Percentiles rank a stretch among this genome's conserved stretches.
Conservation (phyloP, 2,329 filamentous ascomycete species). For the Annulohypoxylon truncatum region DNA sequence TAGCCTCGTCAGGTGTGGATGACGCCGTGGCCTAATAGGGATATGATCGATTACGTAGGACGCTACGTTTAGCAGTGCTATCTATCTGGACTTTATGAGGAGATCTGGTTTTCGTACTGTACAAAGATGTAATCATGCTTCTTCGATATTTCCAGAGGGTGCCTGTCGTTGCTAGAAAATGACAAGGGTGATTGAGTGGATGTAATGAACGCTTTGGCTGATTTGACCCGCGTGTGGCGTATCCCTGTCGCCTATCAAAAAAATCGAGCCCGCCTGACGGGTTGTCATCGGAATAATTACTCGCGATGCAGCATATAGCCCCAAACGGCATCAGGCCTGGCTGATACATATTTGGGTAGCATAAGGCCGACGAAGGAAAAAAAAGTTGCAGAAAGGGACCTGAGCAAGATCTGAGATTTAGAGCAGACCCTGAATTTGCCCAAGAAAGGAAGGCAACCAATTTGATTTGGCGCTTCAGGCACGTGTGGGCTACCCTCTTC, state of each 20-base stretch:
- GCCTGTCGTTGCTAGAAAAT: not conserved
- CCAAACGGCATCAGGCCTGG: slow-evolving; percentile 20
- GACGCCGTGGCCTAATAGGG: slow-evolving; percentile 29
- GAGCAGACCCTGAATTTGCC: not conserved
- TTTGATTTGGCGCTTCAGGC: slow-evolving; percentile 18
- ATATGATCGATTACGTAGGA: slow-evolving; percentile 31
- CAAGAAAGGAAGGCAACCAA: slow-evolving; percentile 23
- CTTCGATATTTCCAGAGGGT: slow-evolving; percentile 18
- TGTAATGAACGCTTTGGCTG: slow-evolving; percentile 2
- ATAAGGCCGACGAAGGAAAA: slow-evolving; percentile 25
- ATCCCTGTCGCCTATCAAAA: not conserved
- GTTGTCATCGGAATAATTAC: slow-evolving; percentile 28
- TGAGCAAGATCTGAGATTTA: not conserved
- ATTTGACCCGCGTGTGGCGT: slow-evolving; percentile 8
- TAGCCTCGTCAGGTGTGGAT: slow-evolving; percentile 34
- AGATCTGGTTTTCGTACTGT: slow-evolving; percentile 28
- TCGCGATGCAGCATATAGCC: slow-evolving; percentile 19
- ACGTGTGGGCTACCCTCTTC: slow-evolving; percentile 28
- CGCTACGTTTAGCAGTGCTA: slow-evolving; percentile 32
- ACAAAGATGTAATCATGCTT: slow-evolving; percentile 38
- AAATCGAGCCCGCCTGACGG: slow-evolving; percentile 20
- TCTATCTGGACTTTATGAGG: slow-evolving; percentile 18
- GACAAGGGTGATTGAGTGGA: not conserved
- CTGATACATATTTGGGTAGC: slow-evolving; percentile 17
- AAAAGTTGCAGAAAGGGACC: not conserved